Evolutionary conservation across 2,329 filamentous ascomycete genomes (phyloP).

Genomic region (Lecanicillium sp.): DNA sequence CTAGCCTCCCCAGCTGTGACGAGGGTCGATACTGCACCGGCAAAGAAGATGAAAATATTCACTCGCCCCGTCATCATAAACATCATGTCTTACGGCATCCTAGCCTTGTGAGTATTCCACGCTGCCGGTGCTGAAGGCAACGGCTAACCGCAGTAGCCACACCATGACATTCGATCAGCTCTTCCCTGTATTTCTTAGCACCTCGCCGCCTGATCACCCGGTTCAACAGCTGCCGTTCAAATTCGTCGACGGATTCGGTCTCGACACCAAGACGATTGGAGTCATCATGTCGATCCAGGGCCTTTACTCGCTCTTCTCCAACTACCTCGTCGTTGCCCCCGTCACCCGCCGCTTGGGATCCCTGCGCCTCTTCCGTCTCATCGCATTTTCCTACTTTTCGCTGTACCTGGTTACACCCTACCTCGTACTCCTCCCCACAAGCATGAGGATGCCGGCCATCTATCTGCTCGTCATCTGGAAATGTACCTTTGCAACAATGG

Average conservation of each 20-base stretch:
- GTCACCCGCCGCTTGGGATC: conserved; percentile 71
- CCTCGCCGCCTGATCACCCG: conserved; percentile 45
- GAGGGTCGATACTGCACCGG: conserved; percentile 16
- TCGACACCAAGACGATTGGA: conserved; percentile 78
- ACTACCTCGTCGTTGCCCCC: conserved; percentile 76
- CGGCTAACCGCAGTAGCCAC: conserved; percentile 52
- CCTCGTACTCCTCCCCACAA: conserved; percentile 72
- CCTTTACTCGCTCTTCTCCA: conserved; percentile 80
- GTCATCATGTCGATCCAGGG: conserved; percentile 85
- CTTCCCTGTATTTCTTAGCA: conserved; percentile 85
- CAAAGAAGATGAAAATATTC: conserved; percentile 53
- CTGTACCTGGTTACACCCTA: conserved; percentile 88
- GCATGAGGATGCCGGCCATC: conserved; percentile 65
- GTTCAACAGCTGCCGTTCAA: conserved; percentile 68
- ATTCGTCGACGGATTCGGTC: conserved; percentile 80
- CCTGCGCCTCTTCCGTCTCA: conserved; percentile 73
- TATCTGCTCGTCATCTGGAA: conserved; percentile 81
- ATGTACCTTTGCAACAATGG: conserved; percentile 84
- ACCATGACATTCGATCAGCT: conserved; percentile 96
- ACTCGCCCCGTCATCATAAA: conserved; percentile 80
- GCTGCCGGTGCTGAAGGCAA: conserved; percentile 11
- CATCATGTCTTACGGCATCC: conserved; percentile 83
- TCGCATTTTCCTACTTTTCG: conserved; percentile 76
- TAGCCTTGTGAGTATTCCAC: conserved; percentile 82
- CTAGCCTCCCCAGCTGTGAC: conserved; percentile 16